phyloP scores from a whole-genome alignment of 257 asterid genomes.

The Hygrophila difformis region DNA sequence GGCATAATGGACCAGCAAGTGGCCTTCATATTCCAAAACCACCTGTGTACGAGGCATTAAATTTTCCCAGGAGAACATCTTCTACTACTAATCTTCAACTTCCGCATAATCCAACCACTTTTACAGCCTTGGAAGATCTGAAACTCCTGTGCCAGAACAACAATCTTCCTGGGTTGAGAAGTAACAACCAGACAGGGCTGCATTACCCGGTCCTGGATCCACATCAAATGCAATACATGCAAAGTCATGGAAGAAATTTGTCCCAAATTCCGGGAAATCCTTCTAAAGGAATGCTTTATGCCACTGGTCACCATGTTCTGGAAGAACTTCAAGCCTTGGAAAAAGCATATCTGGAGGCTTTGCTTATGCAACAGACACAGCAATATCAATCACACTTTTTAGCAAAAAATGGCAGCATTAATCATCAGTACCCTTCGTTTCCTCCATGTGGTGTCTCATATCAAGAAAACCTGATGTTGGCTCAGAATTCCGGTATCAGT shows the following conservation, averaged over 20 bases:
- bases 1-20: conserved; percentile 27
- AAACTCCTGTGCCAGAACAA: conserved; percentile 24
- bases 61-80: conserved; percentile 43
- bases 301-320: conserved; percentile 28
- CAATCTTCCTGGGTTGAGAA: conserved; percentile 26
- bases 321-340: conserved; percentile 50
- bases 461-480: conserved; percentile 26
- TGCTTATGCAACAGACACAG: conserved; percentile 49
- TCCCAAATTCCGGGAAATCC: conserved; percentile 24
- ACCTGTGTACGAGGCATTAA: conserved; percentile 26
- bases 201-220: conserved; percentile 36
- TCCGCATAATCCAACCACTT: conserved; percentile 29
- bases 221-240: conserved; percentile 30
- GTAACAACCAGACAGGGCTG: conserved; percentile 33
- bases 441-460: conserved; percentile 20
- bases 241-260: conserved; percentile 27
- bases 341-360: conserved; percentile 58
- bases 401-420: conserved; percentile 25
- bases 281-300: conserved; percentile 29
- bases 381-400: conserved; percentile 35
- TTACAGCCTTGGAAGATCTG: conserved; percentile 28
- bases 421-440: conserved; percentile 29
- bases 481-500: conserved; percentile 24
- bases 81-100: conserved; percentile 52
- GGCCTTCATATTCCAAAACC: conserved; percentile 19